A percentile compares a stretch with the other conserved stretches of the same genome.
Conservation (phyloP, 2,329 filamentous ascomycete species). For the Diplodia scrobiculata region DNA sequence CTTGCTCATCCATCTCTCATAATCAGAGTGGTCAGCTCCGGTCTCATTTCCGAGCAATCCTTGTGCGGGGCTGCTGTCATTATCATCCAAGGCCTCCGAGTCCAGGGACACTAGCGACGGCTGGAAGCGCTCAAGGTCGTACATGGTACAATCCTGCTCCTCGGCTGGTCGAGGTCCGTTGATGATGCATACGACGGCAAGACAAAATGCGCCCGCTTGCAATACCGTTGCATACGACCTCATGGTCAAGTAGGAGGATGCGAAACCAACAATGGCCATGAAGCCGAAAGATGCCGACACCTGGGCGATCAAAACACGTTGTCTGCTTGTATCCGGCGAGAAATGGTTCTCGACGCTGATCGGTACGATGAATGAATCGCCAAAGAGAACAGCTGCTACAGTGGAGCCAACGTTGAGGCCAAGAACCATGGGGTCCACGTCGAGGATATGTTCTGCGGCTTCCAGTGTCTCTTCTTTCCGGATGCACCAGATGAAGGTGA, state of each 20-base stretch:
- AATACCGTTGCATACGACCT: constrained; percentile 30
- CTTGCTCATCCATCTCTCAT: background rate
- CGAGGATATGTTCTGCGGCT: constrained; percentile 25
- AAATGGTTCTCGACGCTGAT: constrained; percentile 11
- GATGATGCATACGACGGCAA: constrained; percentile 27
- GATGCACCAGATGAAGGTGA: constrained; percentile 9
- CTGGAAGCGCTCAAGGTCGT: constrained; percentile 8
- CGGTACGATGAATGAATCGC: constrained; percentile 31
- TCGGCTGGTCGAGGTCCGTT: constrained; percentile 6
- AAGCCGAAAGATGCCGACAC: constrained; percentile 26
- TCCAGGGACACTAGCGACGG: background rate
- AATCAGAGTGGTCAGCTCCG: background rate
- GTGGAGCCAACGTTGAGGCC: constrained; percentile 29
- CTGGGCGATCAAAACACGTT: background rate
- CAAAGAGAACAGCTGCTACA: constrained; percentile 27
- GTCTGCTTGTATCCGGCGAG: background rate
- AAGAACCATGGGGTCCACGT: constrained; percentile 24
- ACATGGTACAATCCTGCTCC: background rate
- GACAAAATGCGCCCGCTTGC: constrained; percentile 29
- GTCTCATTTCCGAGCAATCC: constrained; percentile 5
- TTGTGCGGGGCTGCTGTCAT: constrained; percentile 4
- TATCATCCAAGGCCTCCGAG: constrained; percentile 4
- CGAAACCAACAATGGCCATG: constrained; percentile 27
- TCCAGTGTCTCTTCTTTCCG: constrained; percentile 14
- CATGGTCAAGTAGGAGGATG: constrained; percentile 27